Base-by-base conservation (phyloP, 2,329 filamentous ascomycete species). In the Acrocalymma vagum region DNA sequence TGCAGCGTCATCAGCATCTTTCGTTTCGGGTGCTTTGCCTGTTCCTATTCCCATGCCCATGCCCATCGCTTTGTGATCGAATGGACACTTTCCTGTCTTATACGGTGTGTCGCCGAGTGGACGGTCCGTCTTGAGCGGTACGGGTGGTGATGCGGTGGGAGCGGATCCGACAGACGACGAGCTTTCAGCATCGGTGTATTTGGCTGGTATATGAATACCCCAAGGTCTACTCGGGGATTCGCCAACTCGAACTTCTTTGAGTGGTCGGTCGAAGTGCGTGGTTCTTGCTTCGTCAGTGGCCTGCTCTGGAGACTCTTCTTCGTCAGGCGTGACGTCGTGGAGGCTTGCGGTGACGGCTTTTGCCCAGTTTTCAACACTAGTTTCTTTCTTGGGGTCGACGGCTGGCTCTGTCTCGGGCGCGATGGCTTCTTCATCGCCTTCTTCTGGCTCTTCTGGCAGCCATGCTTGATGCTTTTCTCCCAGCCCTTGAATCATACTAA, bases 191-290 rank as follows among this genome's bases (percentile, higher is more conserved):
- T 72, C 67, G 5, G 71, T 64, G 42, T 75, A 77, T 45, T 72
- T 70, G n/a, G 69, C 69, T 3, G 92, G 92, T 0, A 96, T 86
- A 5, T 84, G 83, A 36, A 96, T 95, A 5, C 92, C 92, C 92
- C 92, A 96, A 10, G 93, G 93, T 29, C 93, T 81, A 67, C 88
- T 95, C 5, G 93, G 93, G 10, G 90, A 95, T 70, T 97, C 93
- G 28, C 93, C 93, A 15, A 97, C 85, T n/a, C 93, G 81, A 8
- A 97, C 83, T 58, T 96, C 93, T 63, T 93, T 90, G 36, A 97
- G 70, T 0, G 88, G 85, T 29, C 92, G 82, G 53, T 95, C 90
- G 64, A 96, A 96, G 60, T 86, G 88, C 42, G 85, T 80, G 50
- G 84, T 78, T 41, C 90, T 81, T 29, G 85, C 79, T 18, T 84